These are phyloP conservation scores for Polygonum maritimum DNA, from an alignment of 148 eudicot species.

Conservation along the genomic window DNA sequence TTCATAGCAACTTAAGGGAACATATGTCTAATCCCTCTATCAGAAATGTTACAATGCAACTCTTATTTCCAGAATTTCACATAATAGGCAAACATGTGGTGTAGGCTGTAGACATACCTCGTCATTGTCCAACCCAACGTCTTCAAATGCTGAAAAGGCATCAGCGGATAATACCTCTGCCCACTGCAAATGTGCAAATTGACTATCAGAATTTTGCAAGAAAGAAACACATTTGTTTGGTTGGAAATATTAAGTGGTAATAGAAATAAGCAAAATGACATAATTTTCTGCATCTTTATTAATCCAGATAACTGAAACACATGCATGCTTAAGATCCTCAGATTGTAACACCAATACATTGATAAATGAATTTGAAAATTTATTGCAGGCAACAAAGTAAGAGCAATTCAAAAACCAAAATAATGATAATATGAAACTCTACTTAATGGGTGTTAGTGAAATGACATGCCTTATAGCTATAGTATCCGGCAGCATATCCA, in stretches of 20 bases:
- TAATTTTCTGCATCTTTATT: not conserved
- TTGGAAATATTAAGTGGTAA: not conserved
- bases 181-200: slow-evolving; percentile 57
- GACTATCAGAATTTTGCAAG: slow-evolving; percentile 9
- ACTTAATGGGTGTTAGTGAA: not conserved
- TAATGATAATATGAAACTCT: not conserved
- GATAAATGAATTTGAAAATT: not conserved
- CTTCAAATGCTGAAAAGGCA: slow-evolving; percentile 99
- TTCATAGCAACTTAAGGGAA: not conserved
- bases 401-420: not conserved
- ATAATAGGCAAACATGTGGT: no score
- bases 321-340: not conserved
- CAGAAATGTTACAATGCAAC: not conserved
- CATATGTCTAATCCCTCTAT: no score
- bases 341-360: not conserved
- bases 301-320: not conserved
- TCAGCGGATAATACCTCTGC: slow-evolving; percentile 99
- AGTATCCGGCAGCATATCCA: slow-evolving; percentile 98
- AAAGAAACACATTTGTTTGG: not conserved
- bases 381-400: not conserved
- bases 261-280: not conserved
- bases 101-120: slow-evolving; percentile 36
- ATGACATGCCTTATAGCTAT: slow-evolving; percentile 85
- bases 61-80: not conserved
- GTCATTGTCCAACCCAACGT: slow-evolving; percentile 72